Percentiles rank a stretch among this genome's conserved stretches.
Conservation (phyloP, 805 yeast genomes). For the Scheffersomyces amazonensis region DNA sequence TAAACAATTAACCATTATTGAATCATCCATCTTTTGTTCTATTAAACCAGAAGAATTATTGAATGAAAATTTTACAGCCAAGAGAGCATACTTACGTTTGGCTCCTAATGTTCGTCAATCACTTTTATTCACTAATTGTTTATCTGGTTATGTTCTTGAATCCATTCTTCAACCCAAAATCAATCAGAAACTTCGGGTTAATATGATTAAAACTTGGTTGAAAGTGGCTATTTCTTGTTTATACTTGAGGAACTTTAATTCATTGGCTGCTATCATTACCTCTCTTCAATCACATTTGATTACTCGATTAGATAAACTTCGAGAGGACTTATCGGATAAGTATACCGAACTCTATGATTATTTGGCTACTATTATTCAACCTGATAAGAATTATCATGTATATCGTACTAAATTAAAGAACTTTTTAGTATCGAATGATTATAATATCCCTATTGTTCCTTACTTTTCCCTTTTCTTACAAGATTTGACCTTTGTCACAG, state of each 20-base stretch:
- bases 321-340: constrained; percentile 58
- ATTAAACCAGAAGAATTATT: constrained; percentile 65
- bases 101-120: constrained; percentile 66
- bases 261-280: constrained; percentile 76
- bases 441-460: constrained; percentile 67
- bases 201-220: constrained; percentile 65
- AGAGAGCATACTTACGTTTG: constrained; percentile 52
- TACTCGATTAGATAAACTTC: constrained; percentile 57
- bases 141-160: constrained; percentile 72
- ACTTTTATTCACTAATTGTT: constrained; percentile 64
- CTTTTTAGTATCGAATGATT: constrained; percentile 47
- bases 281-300: constrained; percentile 70
- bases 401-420: constrained; percentile 63
- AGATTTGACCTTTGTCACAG: constrained; percentile 77
- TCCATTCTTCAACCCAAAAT: constrained; percentile 56
- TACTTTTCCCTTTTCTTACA: constrained; percentile 72
- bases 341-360: constrained; percentile 62
- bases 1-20: constrained; percentile 72
- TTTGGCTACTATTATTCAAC: constrained; percentile 66
- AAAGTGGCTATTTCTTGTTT: constrained; percentile 70
- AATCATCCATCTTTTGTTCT: constrained; percentile 60
- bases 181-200: constrained; percentile 46
- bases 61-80: constrained; percentile 60
- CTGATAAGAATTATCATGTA: constrained; percentile 67
- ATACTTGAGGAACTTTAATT: constrained; percentile 72